These are phyloP conservation scores for Soucietia sequanensis DNA, from an alignment of 805 yeast species.

Conservation along the genomic window DNA sequence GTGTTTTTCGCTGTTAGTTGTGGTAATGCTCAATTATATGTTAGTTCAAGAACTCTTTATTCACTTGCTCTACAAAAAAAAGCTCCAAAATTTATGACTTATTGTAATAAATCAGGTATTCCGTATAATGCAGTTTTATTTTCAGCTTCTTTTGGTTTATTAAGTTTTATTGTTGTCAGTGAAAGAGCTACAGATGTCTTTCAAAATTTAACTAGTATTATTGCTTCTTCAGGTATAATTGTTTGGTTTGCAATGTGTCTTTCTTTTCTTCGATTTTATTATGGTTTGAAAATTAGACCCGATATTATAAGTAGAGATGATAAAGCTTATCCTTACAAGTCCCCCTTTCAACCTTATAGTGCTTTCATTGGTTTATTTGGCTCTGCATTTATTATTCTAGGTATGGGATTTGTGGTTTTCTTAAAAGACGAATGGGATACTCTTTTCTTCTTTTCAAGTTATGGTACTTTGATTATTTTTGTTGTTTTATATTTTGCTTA, in stretches of 20 bases:
- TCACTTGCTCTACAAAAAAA: constrained; percentile 47
- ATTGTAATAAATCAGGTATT: constrained; percentile 64
- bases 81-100: constrained; percentile 60
- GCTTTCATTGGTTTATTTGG: constrained; percentile 64
- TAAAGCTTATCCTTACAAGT: constrained; percentile 63
- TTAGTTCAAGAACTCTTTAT: constrained; percentile 41
- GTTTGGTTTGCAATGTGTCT: constrained; percentile 79
- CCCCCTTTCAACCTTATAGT: constrained; percentile 68
- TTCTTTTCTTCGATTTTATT: constrained; percentile 61
- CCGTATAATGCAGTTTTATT: constrained; percentile 71
- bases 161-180: constrained; percentile 61
- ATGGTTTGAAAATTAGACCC: constrained; percentile 58
- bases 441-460: constrained; percentile 61
- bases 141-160: constrained; percentile 57
- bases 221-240: constrained; percentile 72
- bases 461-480: constrained; percentile 59
- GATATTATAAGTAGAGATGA: constrained; percentile 66
- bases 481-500: constrained; percentile 51
- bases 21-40: constrained; percentile 46
- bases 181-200: constrained; percentile 60
- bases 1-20: constrained; percentile 47
- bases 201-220: constrained; percentile 62
- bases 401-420: constrained; percentile 65
- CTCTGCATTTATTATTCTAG: constrained; percentile 47
- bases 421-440: constrained; percentile 57